A percentile compares a stretch with the other conserved stretches of the same genome.
These are phyloP conservation scores for Termitomyces sp. DNA, from an alignment of 768 basidiomycete species.

Conservation along the genomic window DNA sequence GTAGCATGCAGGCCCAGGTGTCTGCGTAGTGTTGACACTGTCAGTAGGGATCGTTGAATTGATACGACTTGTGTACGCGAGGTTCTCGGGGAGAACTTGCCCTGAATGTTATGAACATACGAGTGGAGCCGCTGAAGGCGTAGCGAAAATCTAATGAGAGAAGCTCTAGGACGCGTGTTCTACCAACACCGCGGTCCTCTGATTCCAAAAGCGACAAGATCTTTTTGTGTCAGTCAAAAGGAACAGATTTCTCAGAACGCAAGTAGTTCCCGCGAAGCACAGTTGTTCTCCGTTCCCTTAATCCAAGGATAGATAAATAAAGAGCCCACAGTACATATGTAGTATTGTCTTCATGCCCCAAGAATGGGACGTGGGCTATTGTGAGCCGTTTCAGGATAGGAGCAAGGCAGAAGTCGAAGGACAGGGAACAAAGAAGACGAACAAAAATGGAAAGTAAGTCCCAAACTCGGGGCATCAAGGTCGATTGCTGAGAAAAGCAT, in stretches of 20 bases:
- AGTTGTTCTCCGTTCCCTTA: not conserved
- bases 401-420: not conserved
- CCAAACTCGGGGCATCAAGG: slow-evolving; percentile 7
- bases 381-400: slow-evolving; percentile 2
- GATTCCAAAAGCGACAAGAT: not conserved
- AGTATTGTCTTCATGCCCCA: not conserved
- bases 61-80: not conserved
- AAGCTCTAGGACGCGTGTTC: not conserved
- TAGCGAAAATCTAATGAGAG: not conserved
- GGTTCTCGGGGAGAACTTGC: not conserved
- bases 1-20: too few species aligned
- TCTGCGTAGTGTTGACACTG: not conserved
- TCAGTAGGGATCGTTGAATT: not conserved
- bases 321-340: not conserved
- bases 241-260: not conserved
- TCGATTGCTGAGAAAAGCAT: slow-evolving; percentile 3
- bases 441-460: slow-evolving; percentile 3
- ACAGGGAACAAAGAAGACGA: not conserved
- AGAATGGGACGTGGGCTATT: not conserved
- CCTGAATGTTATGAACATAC: not conserved
- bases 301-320: not conserved
- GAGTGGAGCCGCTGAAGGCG: not conserved
- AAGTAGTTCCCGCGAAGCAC: slow-evolving; percentile 5
- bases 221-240: not conserved
- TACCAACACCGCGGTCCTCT: not conserved